Base-by-base conservation (phyloP, 1,284 basidiomycete genomes). In the Melampsora larici-populina region DNA sequence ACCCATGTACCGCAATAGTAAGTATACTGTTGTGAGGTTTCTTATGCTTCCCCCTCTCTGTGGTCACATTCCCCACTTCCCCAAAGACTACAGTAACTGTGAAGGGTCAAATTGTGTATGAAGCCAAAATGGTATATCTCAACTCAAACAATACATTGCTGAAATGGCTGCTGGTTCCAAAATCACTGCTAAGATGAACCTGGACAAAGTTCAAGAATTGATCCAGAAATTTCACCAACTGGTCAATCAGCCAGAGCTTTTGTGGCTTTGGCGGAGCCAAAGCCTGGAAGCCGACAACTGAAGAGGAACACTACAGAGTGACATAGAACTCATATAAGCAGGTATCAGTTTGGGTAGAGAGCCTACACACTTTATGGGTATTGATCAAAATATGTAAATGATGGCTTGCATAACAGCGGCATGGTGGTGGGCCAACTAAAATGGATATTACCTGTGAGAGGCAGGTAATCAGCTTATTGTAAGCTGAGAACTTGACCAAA, bases 371-470 rank as follows among this genome's bases (percentile, higher is more conserved):
- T 95, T 94, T 82, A 99, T 86, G 9, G 97, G 93, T 83, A 99
- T 94, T 0, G 95, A 98, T 85, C 96, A 94, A 88, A 99, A 99
- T 80, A 99, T 98, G 79, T 95, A 93, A 93, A 99, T 99, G 82
- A 99, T 92, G 1, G 96, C 95, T 84, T 99, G 95, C 80, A 99
- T 96, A 78, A 96, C 96, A 64, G 85, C 85, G 43, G 90, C 93
- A 81, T 98, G 94, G 81, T 94, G 90, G 79, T 87, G 89, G 82
- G 88, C 91, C 79, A 96, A 87, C n/a, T 36, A 43, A 43, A 43
- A 11, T 43, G 40, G 40, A 43, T 43, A 13, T 43, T 43, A 13
- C 40, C 40, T 43, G 40, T 43, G 40, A 43, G 40, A 43, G 13
- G 6, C 40, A 43, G 40, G 40, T 43, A 43, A 43, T 43, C 5